Evolutionary conservation across 2,329 filamentous ascomycete genomes (phyloP).

Genomic region (Emmonsia crescens): DNA sequence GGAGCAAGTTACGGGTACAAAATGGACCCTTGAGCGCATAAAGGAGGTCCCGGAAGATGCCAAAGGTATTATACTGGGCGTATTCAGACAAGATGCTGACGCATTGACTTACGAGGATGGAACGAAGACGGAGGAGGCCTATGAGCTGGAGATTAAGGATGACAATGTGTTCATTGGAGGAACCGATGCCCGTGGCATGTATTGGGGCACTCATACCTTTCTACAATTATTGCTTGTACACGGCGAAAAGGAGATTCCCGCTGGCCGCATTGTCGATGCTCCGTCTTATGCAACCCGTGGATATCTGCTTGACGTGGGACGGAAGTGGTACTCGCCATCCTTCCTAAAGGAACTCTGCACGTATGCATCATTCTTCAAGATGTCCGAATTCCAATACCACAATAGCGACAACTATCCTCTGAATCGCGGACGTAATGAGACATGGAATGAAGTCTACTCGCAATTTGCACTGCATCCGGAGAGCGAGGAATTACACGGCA

Average conservation of each 20-base stretch:
- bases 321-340: conserved; percentile 46
- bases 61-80: conserved; percentile 36
- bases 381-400: conserved; percentile 50
- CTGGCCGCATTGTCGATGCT: conserved; percentile 38
- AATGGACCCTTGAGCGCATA: conserved; percentile 34
- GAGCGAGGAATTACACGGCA: conserved; percentile 35
- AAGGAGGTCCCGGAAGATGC: conserved; percentile 22
- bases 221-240: conserved; percentile 40
- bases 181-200: conserved; percentile 45
- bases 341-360: conserved; percentile 49
- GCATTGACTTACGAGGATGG: conserved; percentile 40
- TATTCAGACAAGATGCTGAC: conserved; percentile 18
- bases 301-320: conserved; percentile 43
- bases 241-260: conserved; percentile 26
- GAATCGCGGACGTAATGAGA: conserved; percentile 38
- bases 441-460: conserved; percentile 42
- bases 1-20: conserved; percentile 27
- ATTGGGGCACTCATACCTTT: conserved; percentile 49
- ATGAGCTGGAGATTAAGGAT: conserved; percentile 32
- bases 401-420: conserved; percentile 48
- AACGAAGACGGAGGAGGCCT: conserved; percentile 39
- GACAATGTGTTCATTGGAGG: conserved; percentile 38
- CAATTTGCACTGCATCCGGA: conserved; percentile 47
- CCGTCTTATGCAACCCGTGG: conserved; percentile 44
- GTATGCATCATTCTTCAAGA: conserved; percentile 52